Evolutionary conservation across 306 rosid genomes (phyloP), one percentile per base, ranked within the genome.

Genomic region (Argentina anserina): DNA sequence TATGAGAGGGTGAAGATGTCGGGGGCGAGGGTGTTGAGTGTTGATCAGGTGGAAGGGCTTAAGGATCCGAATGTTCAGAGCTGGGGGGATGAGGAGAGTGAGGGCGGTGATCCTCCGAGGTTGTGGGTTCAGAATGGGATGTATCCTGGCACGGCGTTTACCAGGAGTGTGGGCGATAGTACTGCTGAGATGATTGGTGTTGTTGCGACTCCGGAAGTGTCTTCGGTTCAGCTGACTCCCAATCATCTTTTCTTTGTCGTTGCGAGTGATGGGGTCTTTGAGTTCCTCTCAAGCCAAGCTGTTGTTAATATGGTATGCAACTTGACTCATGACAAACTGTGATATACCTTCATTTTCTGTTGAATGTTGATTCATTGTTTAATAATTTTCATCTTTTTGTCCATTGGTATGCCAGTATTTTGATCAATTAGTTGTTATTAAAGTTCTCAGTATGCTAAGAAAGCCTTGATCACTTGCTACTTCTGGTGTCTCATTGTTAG

Each of bases 261-360:
- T 58, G 99, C 99, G 65, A 95, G 99, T 70, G 99, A 95, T 71
- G 99, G 99, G 31, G 89, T 95, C 40, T 95, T 95, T 15, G 97
- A 95, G 88, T 95, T 95, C 87, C 84, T 95, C 75, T 72, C 97
- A 3, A 95, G 99, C 82, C 97, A 89, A 82, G 81, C 90, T 34
- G 97, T 95, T 71, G 88, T 95, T 72, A 84, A 88, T 79, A 91
- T 92, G 99, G 99, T 95, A 95, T 66, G 77, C 21, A 37, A 46
- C 71, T 39, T 55, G 49, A 49, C 64, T 71, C 20, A 21, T 46
- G 52, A 62, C 47, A n/a, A 7, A 7, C 41, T 47, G 52, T 60
- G 18, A 37, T 37, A 2, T 70, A 5, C 62, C 69, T 66, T 28
- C 25, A 29, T 70, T 9, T 25, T 59, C 18, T 36, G 69, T 2